A percentile compares a stretch with the other conserved stretches of the same genome.
Evolutionary conservation across 306 rosid species (phyloP).

Genomic region (Gleditsia sinensis): DNA sequence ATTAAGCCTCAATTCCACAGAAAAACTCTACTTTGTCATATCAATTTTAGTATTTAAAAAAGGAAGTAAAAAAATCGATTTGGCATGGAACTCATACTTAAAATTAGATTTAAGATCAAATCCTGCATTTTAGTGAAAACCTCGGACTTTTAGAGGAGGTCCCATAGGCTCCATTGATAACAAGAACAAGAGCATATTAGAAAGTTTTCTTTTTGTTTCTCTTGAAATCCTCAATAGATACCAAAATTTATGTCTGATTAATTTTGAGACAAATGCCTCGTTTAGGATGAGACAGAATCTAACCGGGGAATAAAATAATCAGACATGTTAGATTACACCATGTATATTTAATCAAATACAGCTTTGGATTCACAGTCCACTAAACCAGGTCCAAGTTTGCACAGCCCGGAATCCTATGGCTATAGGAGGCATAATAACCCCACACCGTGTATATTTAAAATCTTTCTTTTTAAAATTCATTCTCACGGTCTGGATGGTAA

Average conservation of each 20-base stretch:
- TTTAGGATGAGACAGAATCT: neutral
- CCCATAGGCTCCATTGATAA: neutral
- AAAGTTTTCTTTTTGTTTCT: neutral
- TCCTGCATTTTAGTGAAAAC: neutral
- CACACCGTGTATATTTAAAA: too few species aligned
- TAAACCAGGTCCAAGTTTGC: neutral
- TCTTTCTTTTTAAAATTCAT: neutral
- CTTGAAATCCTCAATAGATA: neutral
- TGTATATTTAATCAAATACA: neutral
- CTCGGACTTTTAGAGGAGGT: neutral
- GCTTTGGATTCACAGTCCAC: neutral
- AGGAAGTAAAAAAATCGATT: too few species aligned
- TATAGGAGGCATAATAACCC: too few species aligned
- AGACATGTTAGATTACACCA: neutral
- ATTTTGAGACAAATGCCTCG: neutral
- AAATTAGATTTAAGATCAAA: neutral
- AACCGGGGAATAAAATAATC: neutral
- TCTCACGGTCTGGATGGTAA: neutral
- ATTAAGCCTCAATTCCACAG: neutral
- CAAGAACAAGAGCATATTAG: neutral
- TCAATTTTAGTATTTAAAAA: too few species aligned
- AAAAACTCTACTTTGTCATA: too few species aligned
- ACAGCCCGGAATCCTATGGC: neutral
- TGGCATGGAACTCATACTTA: too few species aligned
- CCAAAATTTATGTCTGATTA: neutral